Evolutionary conservation across 176 grass and related monocot species (phyloP), one percentile per base, ranked within the genome.

Genomic region (Avena sativa): DNA sequence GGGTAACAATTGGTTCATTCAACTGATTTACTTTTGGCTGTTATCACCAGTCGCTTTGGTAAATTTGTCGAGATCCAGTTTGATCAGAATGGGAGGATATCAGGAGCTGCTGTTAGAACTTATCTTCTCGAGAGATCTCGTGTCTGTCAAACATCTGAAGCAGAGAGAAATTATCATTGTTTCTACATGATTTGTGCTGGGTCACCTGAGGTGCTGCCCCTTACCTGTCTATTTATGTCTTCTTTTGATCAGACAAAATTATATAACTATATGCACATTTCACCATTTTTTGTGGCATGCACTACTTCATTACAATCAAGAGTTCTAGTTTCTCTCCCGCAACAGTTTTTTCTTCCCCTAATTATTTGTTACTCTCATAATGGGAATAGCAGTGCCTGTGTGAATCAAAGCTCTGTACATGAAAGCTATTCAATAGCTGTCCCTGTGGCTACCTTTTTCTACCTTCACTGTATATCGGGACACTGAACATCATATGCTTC

Each of bases 41-140:
- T 48, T 81, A 28, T 85, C 75, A 76, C 64, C 80, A 98, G 96
- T 84, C 96, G 96, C 51, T 98, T 98, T 51, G 96, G 96, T 67
- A 98, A 98, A 76, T 98, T 98, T 89, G 96, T 98, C 10, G 96
- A 98, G 86, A 98, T 98, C 47, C 96, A 98, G 88, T 98, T 98
- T 89, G 96, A 98, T 92, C 76, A 83, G 66, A 92, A 88, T 12
- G 88, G 89, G 70, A 98, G 79, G 81, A 98, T 98, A 90, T 95
- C 96, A 38, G 96, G 96, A 80, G 96, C 93, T 82, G 96, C 96
- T 26, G 85, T 98, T 17, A 90, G 96, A 85, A 98, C 96, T 32
- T 98, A 98, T 89, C 88, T 98, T 34, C 96, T 98, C 51, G 96
- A 98, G 89, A 90, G 96, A 86, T 95, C 96, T 61, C 96, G 96